Percentiles rank a stretch among this genome's conserved stretches.
Evolutionary conservation across 768 basidiomycete species (phyloP).

Genomic region (Suillus ampliporus): DNA sequence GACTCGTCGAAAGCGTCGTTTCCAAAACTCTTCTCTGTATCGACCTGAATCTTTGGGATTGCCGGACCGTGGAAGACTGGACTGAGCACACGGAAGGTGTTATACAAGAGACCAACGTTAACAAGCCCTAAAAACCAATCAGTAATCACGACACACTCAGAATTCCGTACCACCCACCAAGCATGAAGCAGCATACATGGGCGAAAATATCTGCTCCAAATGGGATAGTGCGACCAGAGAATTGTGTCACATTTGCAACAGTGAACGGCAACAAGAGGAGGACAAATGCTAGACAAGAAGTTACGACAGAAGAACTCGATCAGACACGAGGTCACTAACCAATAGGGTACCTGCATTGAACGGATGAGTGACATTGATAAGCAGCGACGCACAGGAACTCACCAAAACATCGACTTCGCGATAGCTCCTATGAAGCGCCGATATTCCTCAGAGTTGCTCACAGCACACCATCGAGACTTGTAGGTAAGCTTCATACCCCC

Average conservation of each 20-base stretch:
- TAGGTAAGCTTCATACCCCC: constrained; percentile 57
- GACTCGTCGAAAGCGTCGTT: constrained; percentile 30
- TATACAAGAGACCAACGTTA: constrained; percentile 70
- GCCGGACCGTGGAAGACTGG: constrained; percentile 50
- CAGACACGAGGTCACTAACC: constrained; percentile 45
- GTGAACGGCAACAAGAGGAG: constrained; percentile 64
- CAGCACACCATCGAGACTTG: constrained; percentile 50
- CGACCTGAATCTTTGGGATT: constrained; percentile 12
- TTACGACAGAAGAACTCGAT: neutral
- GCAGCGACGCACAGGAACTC: constrained; percentile 25
- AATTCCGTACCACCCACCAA: constrained; percentile 48
- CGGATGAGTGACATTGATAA: constrained; percentile 14
- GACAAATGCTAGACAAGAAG: constrained; percentile 55
- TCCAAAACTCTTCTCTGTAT: constrained; percentile 28
- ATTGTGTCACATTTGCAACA: constrained; percentile 51
- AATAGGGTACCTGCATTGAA: constrained; percentile 56
- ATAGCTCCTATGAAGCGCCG: constrained; percentile 66
- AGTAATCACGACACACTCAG: constrained; percentile 1
- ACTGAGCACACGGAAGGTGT: constrained; percentile 66
- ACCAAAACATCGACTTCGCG: constrained; percentile 76
- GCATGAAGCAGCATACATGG: constrained; percentile 53
- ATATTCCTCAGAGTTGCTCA: constrained; percentile 51
- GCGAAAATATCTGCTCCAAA: constrained; percentile 55
- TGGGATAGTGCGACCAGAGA: constrained; percentile 56
- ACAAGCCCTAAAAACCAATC: constrained; percentile 52